Base-by-base conservation (phyloP, 129 eudicot species). In the Flaveria robusta region DNA sequence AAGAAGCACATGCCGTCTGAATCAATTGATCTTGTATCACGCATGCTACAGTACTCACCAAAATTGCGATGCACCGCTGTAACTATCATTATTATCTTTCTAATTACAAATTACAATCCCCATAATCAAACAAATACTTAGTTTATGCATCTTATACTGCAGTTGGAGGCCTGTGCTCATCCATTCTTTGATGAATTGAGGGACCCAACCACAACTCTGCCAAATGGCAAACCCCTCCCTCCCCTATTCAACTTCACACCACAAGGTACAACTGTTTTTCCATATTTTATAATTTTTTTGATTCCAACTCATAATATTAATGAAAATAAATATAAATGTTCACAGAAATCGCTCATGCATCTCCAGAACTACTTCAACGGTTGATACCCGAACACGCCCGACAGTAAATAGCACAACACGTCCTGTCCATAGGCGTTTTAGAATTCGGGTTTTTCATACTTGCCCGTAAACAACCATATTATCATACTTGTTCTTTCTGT, bases 141-240 rank as follows among this genome's bases (percentile, higher is more conserved):
- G 29, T 41, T 41, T 72, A n/a, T 26, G 19, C 64, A 56, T 62
- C 31, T 34, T 8, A 37, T 34, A 42, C 62, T 74, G 72, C 95
- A 93, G 98, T 81, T 94, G 94, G 99, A 94, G 82, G 99, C 97
- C 3, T 94, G 99, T 81, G 90, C 96, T 43, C 99, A 94, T 74
- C 99, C 93, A 3, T 94, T 94, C 86, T 94, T 94, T 81, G 89
- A 94, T 34, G 89, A 83, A 75, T 69, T 94, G 72, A 85, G 96
- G 76, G 90, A 89, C 49, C 92, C 99, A 29, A 89, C 79, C 63
- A 86, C 90, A n/a, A 79, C 88, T 85, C 85, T 94, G 79, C 97
- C 96, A 43, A 84, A 89, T 71, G 97, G 97, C 73, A 81, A 77
- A 59, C 92, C 97, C 6, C 84, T 94, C 52, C 99, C 99, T 72